Base-by-base conservation (phyloP, 192 early-diverging fungal species). In the Podochytrium sp. region DNA sequence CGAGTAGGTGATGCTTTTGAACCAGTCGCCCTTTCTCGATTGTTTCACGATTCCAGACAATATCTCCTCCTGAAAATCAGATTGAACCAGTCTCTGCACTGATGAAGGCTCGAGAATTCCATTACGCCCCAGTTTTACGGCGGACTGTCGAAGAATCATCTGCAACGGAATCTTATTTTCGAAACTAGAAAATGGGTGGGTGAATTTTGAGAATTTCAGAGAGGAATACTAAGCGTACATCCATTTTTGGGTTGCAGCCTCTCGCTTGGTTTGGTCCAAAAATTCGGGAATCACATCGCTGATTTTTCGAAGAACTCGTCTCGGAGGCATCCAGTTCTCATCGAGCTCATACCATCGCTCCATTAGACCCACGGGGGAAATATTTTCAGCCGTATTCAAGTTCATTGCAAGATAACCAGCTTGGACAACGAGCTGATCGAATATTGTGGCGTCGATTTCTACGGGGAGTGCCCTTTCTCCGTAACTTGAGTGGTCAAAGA, bases 11-110 rank as follows among this genome's bases (percentile, higher is more conserved):
- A 74, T 16, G 35, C 72, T 62, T 38, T 64, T 61, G 18, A 27
- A n/a, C 72, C 72, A 74, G 32, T 52, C 49, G 2, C 72, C 72
- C 18, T 29, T 27, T 1, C 72, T 38, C 5, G 72, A 53, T 37
- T 74, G 72, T 27, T 32, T 63, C 18, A 74, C 58, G 43, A 74
- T 53, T 30, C 72, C 72, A 38, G 16, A 5, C 14, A 74, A 18
- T n/a, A 74, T 37, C 39, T 74, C 60, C n/a, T 64, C 61, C 49
- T 74, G 72, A 39, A 74, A 74, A 1, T 55, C 6, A 3, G 72
- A 74, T 65, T 74, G 72, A 25, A 74, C 61, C 18, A 63, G 52
- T 27, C 50, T 16, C 61, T 74, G 72, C 40, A 64, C 72, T 10
- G 72, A 64, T 37, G 72, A 16, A 30, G 72, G 43, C 34, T 65